These are phyloP conservation scores for Cudoniella acicularis DNA, from an alignment of 495 filamentous ascomycete genomes.

Conservation along the genomic window DNA sequence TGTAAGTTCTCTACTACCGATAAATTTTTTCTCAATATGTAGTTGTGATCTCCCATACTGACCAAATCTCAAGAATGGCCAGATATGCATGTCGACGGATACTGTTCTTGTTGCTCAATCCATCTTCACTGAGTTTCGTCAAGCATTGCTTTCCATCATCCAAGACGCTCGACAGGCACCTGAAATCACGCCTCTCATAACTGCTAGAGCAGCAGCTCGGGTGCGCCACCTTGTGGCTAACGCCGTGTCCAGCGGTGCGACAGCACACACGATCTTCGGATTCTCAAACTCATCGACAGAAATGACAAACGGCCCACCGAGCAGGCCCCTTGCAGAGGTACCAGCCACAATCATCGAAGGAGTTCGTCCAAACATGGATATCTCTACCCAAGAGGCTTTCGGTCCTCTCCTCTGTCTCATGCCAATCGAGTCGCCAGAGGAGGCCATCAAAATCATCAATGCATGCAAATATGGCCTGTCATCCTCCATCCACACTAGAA, in stretches of 20 bases:
- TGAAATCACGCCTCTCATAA: constrained; percentile 49
- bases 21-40: too few relatives aligned
- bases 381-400: constrained; percentile 32
- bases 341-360: constrained; percentile 30
- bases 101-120: constrained; percentile 28
- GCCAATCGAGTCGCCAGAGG: constrained; percentile 28
- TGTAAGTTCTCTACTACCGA: constrained; percentile 5
- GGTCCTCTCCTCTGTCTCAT: constrained; percentile 31
- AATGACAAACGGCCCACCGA: neutral
- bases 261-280: constrained; percentile 21
- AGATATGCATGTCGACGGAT: constrained; percentile 38
- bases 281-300: constrained; percentile 1
- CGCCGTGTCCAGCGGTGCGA: constrained; percentile 42
- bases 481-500: constrained; percentile 31
- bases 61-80: constrained; percentile 22
- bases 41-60: too few relatives aligned
- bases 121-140: constrained; percentile 27
- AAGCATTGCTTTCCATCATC: constrained; percentile 20
- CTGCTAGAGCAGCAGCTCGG: constrained; percentile 48
- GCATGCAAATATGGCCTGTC: constrained; percentile 32
- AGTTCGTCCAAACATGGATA: constrained; percentile 28
- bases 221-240: constrained; percentile 50
- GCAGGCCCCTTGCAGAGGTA: constrained; percentile 14
- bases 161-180: constrained; percentile 36
- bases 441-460: constrained; percentile 32